phyloP scores from a whole-genome alignment of 2,329 filamentous ascomycete genomes.

The Trichoderma asperellum region DNA sequence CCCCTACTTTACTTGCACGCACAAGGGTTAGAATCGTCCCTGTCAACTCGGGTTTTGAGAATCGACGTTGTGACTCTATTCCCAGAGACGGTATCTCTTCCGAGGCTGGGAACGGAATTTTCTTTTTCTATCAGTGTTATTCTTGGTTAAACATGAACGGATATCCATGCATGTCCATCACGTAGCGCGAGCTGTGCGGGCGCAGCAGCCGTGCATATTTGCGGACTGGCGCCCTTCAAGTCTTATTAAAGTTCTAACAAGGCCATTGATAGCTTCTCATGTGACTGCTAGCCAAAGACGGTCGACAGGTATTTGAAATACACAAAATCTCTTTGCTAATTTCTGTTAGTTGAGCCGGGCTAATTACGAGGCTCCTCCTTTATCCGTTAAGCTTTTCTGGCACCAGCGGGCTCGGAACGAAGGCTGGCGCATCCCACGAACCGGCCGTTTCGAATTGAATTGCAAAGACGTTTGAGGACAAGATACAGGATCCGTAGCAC shows the following conservation, averaged over 20 bases:
- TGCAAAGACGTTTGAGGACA: background rate
- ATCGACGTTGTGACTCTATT: constrained; percentile 6
- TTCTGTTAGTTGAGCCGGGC: background rate
- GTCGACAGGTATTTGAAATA: constrained; percentile 8
- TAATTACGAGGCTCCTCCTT: constrained; percentile 9
- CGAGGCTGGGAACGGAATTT: background rate
- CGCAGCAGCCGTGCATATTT: background rate
- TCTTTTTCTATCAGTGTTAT: background rate
- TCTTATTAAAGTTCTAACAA: background rate
- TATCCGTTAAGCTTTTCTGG: constrained; percentile 14
- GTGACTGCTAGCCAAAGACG: background rate
- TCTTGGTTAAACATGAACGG: background rate
- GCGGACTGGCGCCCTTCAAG: background rate
- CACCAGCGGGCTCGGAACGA: constrained; percentile 18
- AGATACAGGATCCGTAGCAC: background rate
- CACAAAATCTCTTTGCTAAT: background rate
- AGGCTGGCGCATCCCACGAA: background rate
- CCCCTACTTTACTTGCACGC: background rate
- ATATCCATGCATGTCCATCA: constrained; percentile 4
- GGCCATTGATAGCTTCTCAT: background rate
- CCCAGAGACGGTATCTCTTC: background rate
- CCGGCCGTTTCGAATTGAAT: background rate
- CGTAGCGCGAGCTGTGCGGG: constrained; percentile 6
- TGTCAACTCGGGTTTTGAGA: constrained; percentile 8
- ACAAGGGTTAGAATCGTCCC: background rate